Percentiles rank a stretch among this genome's conserved stretches.
Evolutionary conservation across 176 grass and related monocot genomes (phyloP).

Genomic region (Miscanthus lutarioriparius): DNA sequence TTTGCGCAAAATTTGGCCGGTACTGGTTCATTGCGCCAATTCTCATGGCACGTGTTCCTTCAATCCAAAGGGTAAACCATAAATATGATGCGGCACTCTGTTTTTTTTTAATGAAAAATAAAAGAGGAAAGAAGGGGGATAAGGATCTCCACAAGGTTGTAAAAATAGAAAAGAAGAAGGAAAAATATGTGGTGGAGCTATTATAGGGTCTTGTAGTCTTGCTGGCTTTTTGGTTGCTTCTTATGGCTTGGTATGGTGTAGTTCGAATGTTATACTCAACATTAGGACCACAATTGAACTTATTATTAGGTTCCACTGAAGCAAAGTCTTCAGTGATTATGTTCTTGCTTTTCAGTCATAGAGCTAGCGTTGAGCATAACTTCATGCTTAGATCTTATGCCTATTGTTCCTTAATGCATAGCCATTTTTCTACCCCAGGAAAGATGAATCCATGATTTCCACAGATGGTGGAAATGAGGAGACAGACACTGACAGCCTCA

Average conservation of each 20-base stretch:
- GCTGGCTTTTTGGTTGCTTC: neutral
- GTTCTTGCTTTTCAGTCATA: neutral
- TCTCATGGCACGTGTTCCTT: neutral
- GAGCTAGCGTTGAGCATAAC: neutral
- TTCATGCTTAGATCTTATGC: neutral
- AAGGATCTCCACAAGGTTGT: neutral
- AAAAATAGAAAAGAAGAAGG: neutral
- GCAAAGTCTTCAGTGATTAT: neutral
- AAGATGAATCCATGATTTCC: conserved; percentile 47
- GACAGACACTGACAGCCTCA: neutral
- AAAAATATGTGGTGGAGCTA: neutral
- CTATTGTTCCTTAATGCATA: conserved; percentile 11
- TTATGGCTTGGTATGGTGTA: neutral
- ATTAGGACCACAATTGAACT: neutral
- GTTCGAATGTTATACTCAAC: neutral
- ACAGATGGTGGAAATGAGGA: conserved; percentile 33
- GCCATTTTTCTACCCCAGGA: conserved; percentile 39
- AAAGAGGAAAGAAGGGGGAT: neutral
- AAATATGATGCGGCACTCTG: neutral
- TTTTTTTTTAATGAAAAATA: neutral
- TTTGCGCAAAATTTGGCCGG: neutral
- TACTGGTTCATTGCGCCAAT: neutral
- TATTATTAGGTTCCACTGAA: neutral
- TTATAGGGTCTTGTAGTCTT: conserved; percentile 3
- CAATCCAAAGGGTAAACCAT: neutral